Base-by-base conservation (phyloP, 306 rosid species). In the Senna siamea region DNA sequence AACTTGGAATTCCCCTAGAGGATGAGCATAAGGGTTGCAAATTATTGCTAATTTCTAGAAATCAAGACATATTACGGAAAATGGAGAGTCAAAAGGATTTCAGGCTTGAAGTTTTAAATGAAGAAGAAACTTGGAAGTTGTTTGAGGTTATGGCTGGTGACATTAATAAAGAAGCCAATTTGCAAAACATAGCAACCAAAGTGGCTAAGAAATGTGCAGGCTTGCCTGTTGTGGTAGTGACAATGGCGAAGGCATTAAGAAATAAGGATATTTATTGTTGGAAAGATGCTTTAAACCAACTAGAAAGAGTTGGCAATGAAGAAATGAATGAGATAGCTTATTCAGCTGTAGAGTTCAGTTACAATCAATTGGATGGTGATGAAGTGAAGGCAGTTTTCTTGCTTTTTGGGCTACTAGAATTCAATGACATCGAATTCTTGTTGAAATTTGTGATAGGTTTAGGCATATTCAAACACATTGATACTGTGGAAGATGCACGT, bases 1-100 rank as follows among this genome's bases (percentile, higher is more conserved):
- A 8, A 41, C 19, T 41, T 1, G 71, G 71, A 23, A 66, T 66
- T 46, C 53, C 3, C 9, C 5, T 14, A 22, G 71, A 22, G 5
- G 40, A 44, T 66, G 40, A 66, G 20, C 2, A 66, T 2, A 12
- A 43, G 14, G 71, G 71, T 12, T 13, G 55, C 71, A 66, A 66
- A 13, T 5, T 66, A 18, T 66, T 44, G 38, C 11, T 66, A 10
- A 44, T 38, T 7, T 44, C 71, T 12, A 66, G 71, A 34, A 13
- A 2, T 22, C 13, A 44, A 8, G 37, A 6, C 7, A 11, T 23
- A 4, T 9, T 66, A 13, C 13, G 2, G 3, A 14, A 4, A 11
- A 66, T 66, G 71, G 20, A 5, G 10, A 14, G 8, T 47, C 18
- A 43, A 26, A 66, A 0, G 55, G 19, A 44, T 13, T 66, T 66